These are phyloP conservation scores for Ascochyta lentis DNA, from an alignment of 2,329 filamentous ascomycete genomes.

Conservation along the genomic window DNA sequence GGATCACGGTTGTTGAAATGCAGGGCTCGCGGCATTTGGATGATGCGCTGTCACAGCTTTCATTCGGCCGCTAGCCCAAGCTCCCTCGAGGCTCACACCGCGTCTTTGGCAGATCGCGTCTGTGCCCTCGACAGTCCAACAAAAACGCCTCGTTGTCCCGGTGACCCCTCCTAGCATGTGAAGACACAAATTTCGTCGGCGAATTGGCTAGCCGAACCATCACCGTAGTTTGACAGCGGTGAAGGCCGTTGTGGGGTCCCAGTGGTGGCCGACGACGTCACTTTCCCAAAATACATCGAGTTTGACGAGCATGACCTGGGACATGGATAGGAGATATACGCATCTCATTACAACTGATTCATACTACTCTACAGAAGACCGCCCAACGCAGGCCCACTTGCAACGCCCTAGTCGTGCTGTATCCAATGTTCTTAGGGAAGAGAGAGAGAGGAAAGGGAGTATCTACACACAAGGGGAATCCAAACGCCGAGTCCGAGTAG, in stretches of 20 bases:
- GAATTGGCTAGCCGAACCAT: slow-evolving; percentile 13
- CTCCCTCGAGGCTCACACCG: slow-evolving; percentile 6
- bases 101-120: slow-evolving; percentile 15
- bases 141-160: slow-evolving; percentile 13
- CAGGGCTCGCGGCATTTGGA: slow-evolving; percentile 10
- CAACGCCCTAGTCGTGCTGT: slow-evolving; percentile 15
- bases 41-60: slow-evolving; percentile 16
- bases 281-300: background rate
- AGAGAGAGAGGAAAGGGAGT: background rate
- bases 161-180: slow-evolving; percentile 16
- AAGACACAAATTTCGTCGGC: slow-evolving; percentile 9
- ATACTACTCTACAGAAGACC: background rate
- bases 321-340: background rate
- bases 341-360: slow-evolving; percentile 2
- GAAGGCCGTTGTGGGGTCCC: slow-evolving; percentile 6
- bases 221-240: slow-evolving; percentile 9
- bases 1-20: background rate
- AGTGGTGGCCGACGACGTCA: slow-evolving; percentile 2
- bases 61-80: slow-evolving; percentile 11
- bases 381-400: slow-evolving; percentile 9
- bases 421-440: slow-evolving; percentile 9
- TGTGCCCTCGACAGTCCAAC: slow-evolving; percentile 9
- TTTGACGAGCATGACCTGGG: slow-evolving; percentile 11
- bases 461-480: slow-evolving; percentile 4
- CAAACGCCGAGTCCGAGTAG: background rate